Conservation (phyloP, 306 rosid species). For the Cicer cuneatum region DNA sequence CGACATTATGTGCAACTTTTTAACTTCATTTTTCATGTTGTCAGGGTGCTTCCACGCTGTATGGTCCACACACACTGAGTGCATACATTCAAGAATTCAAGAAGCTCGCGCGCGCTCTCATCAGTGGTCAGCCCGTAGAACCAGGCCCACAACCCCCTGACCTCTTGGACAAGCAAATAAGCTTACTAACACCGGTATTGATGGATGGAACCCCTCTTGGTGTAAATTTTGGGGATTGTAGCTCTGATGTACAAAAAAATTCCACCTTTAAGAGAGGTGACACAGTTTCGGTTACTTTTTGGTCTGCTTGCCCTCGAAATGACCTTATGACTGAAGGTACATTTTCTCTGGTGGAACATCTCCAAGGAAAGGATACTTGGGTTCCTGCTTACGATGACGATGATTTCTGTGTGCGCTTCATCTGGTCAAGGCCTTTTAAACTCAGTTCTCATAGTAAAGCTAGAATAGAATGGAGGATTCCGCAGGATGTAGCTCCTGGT, state of each 20-base stretch:
- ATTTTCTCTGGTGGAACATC: conserved; percentile 81
- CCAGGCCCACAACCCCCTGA: conserved; percentile 91
- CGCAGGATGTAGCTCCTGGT: conserved; percentile 64
- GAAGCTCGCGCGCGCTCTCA: conserved; percentile 79
- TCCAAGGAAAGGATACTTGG: conserved; percentile 69
- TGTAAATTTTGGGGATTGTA: conserved; percentile 68
- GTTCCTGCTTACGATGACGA: conserved; percentile 88
- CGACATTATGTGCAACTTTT: neutral
- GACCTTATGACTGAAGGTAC: conserved; percentile 97
- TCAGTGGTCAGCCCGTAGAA: conserved; percentile 51
- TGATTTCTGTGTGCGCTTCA: conserved; percentile 87
- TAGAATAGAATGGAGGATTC: conserved; percentile 85
- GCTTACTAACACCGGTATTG: conserved; percentile 83
- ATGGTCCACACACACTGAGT: conserved; percentile 90
- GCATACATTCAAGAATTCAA: conserved; percentile 92
- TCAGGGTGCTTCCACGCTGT: conserved; percentile 92
- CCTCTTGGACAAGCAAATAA: conserved; percentile 73
- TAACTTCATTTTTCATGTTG: conserved; percentile 37
- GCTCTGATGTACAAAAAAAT: conserved; percentile 69
- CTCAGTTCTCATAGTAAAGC: conserved; percentile 72
- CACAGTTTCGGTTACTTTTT: conserved; percentile 66
- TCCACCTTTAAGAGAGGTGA: conserved; percentile 75
- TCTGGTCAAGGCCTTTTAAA: conserved; percentile 81
- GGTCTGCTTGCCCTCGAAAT: conserved; percentile 94
- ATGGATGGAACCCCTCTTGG: conserved; percentile 72